Evolutionary conservation across 1,284 basidiomycete genomes (phyloP), one percentile per base, ranked within the genome.

Genomic region (Schizophyllum amplum): DNA sequence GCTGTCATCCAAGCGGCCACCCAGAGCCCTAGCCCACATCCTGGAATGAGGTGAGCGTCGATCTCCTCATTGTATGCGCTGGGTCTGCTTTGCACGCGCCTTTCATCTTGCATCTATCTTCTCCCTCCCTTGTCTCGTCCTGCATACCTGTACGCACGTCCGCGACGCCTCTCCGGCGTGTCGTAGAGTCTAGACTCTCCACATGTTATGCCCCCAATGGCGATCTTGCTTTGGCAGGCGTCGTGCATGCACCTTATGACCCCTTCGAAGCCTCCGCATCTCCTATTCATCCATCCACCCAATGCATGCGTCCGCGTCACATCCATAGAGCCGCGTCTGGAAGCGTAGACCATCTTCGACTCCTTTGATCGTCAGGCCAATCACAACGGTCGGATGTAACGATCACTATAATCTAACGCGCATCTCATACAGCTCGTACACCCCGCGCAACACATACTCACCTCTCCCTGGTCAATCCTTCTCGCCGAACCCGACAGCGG

Each of bases 1-100:
- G 86, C 87, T 5, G 78, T 90, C 65, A 92, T 92, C 60, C 86
- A 87, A 66, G 79, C 84, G 71, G 89, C 90, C 24, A 92, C 84
- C 9, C 21, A 21, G 24, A 50, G 24, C 24, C 24, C 51, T 78
- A 42, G 33, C 22, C 20, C 48, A 4, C 48, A 21, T 20, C 48
- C 48, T 11, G 48, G 21, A 15, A 13, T 50, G 5, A 50, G 48
- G 33, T 42, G 33, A 42, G 33, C 33, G 13, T 42, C 33, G 33
- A 42, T 42, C 17, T 42, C 11, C 33, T 42, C 33, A 17, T 13
- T 42, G 33, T 42, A 13, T 13, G 33, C 33, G 33, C 33, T n/a
- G n/a, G n/a, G n/a, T n/a, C n/a, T n/a, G n/a, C n/a, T n/a, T n/a
- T n/a, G n/a, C n/a, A n/a, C n/a, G n/a, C n/a, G n/a, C n/a, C n/a